Percentiles rank a stretch among this genome's conserved stretches.
These are phyloP conservation scores for Fusarium pininemorale DNA, from an alignment of 2,329 filamentous ascomycete species.

Conservation along the genomic window DNA sequence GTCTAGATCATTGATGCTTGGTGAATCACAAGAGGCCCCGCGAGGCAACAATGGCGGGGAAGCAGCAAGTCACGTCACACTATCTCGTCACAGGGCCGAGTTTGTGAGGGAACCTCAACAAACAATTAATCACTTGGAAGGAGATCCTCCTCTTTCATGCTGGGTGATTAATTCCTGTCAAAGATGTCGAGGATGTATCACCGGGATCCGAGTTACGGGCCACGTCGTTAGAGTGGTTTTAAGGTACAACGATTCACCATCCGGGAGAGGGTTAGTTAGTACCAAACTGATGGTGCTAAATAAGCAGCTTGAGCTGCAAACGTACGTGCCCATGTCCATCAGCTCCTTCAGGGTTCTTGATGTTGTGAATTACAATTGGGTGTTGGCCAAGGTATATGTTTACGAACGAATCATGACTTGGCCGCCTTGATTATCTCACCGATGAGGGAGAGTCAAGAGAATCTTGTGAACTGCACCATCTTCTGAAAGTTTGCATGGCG, in stretches of 20 bases:
- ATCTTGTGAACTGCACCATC: background rate
- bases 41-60: slow-evolving; percentile 42
- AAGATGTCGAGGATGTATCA: background rate
- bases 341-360: background rate
- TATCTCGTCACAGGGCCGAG: slow-evolving; percentile 34
- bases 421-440: too few relatives aligned
- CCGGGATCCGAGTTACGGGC: background rate
- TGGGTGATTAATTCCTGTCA: background rate
- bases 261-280: background rate
- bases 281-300: background rate
- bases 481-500: background rate
- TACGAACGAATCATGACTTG: background rate
- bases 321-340: background rate
- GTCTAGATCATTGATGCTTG: slow-evolving; percentile 15
- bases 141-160: background rate
- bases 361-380: background rate
- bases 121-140: background rate
- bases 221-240: background rate
- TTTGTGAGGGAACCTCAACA: slow-evolving; percentile 12
- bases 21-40: slow-evolving; percentile 43
- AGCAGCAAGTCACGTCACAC: slow-evolving; percentile 39
- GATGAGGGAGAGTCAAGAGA: background rate
- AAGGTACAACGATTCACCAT: slow-evolving; percentile 7
- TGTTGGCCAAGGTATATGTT: too few relatives aligned
- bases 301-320: background rate